phyloP scores from a whole-genome alignment of 2,329 filamentous ascomycete genomes.

The Colletotrichum gigasporum region DNA sequence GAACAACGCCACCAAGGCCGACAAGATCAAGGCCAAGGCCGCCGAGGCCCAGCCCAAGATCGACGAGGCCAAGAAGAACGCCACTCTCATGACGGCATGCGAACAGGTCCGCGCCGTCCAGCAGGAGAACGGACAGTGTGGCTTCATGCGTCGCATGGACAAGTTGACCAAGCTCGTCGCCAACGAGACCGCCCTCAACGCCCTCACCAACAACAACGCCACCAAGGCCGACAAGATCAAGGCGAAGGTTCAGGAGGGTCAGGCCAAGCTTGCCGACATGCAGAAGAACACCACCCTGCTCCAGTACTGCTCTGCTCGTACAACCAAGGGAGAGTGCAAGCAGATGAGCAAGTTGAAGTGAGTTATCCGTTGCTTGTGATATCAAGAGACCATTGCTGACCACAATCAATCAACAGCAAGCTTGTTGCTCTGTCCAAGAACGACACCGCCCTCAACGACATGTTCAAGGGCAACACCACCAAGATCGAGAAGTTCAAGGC shows the following conservation, averaged over 20 bases:
- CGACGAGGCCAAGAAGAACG: conserved; percentile 42
- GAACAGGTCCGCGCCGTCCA: conserved; percentile 42
- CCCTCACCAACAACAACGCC: conserved; percentile 39
- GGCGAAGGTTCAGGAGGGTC: conserved; percentile 32
- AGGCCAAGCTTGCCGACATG: conserved; percentile 28
- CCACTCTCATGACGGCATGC: conserved; percentile 46
- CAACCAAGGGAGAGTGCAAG: conserved; percentile 24
- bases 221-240: conserved; percentile 40
- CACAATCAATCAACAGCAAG: conserved; percentile 1
- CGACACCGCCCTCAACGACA: conserved; percentile 37
- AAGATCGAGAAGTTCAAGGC: conserved; percentile 45
- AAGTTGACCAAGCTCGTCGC: conserved; percentile 36
- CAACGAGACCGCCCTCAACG: conserved; percentile 37
- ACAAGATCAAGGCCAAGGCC: conserved; percentile 47
- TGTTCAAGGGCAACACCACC: conserved; percentile 46
- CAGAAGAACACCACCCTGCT: conserved; percentile 24
- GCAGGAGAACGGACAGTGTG: conserved; percentile 40
- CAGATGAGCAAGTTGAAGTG: conserved; percentile 22
- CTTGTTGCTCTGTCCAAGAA: conserved; percentile 27
- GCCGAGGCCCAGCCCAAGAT: conserved; percentile 40
- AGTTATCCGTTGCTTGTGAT: background rate
- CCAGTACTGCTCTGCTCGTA: conserved; percentile 19
- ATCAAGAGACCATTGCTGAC: background rate
- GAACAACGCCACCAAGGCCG: conserved; percentile 47
- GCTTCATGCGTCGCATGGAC: conserved; percentile 39